Evolutionary conservation across 1,284 basidiomycete genomes (phyloP).

Genomic region (Ceratobasidium theobromae): DNA sequence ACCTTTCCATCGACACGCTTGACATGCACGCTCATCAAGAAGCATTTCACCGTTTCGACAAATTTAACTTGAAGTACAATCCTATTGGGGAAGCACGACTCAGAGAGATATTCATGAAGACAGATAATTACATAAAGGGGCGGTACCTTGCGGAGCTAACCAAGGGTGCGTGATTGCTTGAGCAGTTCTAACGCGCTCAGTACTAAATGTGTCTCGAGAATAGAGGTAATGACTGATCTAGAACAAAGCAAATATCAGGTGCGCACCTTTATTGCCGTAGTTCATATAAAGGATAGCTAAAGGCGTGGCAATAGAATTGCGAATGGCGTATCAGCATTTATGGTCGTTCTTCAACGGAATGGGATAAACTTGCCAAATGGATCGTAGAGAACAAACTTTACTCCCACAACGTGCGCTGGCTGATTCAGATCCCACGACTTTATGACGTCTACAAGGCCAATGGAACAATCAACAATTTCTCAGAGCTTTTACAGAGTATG

Average conservation of each 20-base stretch:
- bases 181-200: background rate
- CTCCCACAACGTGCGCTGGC: conserved; percentile 97
- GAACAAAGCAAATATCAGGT: conserved; percentile 99
- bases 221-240: conserved; percentile 94
- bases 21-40: conserved; percentile 99
- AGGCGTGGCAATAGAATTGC: conserved; percentile 67
- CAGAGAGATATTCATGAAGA: conserved; percentile 98
- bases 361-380: conserved; percentile 99
- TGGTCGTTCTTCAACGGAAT: conserved; percentile 77
- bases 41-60: conserved; percentile 97
- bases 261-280: conserved; percentile 31
- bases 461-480: conserved; percentile 83
- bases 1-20: conserved; percentile 96
- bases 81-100: conserved; percentile 94
- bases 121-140: conserved; percentile 92
- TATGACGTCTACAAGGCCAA: conserved; percentile 96
- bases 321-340: conserved; percentile 99
- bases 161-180: conserved; percentile 56
- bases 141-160: conserved; percentile 95
- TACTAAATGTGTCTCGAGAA: background rate
- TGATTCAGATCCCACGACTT: conserved; percentile 93
- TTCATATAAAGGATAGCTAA: no score
- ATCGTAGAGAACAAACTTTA: conserved; percentile 90
- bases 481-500: conserved; percentile 88
- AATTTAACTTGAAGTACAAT: conserved; percentile 92